Percentiles rank a stretch among this genome's conserved stretches.
Conservation (phyloP, 495 filamentous ascomycete species). For the Extremus antarcticus region DNA sequence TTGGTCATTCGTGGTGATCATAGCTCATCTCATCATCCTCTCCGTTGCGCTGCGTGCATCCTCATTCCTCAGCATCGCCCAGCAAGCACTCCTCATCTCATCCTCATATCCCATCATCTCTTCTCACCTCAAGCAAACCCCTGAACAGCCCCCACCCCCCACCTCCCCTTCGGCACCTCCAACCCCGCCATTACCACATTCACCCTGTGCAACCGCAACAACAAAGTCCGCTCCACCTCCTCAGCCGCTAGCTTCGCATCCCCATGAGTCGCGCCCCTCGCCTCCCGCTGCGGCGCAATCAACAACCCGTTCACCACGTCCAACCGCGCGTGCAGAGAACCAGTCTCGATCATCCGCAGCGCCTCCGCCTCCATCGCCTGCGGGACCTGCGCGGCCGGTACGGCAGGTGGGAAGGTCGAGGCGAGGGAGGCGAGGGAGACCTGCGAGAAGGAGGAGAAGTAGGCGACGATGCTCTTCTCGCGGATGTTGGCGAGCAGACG, state of each 20-base stretch:
- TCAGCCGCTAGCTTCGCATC: conserved; percentile 55
- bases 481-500: conserved; percentile 62
- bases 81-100: no score
- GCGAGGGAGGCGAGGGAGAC: conserved; percentile 34
- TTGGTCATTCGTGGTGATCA: no score
- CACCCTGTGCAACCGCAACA: conserved; percentile 64
- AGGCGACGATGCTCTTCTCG: conserved; percentile 85
- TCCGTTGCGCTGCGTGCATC: no score
- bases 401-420: conserved; percentile 20
- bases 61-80: no score
- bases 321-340: conserved; percentile 65
- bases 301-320: conserved; percentile 74
- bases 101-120: no score
- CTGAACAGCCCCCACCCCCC: no score
- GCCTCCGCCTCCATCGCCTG: conserved; percentile 62
- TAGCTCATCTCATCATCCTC: no score
- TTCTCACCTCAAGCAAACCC: no score
- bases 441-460: conserved; percentile 41
- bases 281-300: conserved; percentile 52
- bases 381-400: conserved; percentile 32
- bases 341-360: conserved; percentile 59
- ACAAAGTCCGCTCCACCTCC: conserved; percentile 60
- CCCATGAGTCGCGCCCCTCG: conserved; percentile 55
- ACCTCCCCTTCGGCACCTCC: conserved; percentile 45
- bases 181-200: conserved; percentile 63